These are phyloP conservation scores for Leccinum uliginosum DNA, from an alignment of 768 basidiomycete species.

Conservation along the genomic window DNA sequence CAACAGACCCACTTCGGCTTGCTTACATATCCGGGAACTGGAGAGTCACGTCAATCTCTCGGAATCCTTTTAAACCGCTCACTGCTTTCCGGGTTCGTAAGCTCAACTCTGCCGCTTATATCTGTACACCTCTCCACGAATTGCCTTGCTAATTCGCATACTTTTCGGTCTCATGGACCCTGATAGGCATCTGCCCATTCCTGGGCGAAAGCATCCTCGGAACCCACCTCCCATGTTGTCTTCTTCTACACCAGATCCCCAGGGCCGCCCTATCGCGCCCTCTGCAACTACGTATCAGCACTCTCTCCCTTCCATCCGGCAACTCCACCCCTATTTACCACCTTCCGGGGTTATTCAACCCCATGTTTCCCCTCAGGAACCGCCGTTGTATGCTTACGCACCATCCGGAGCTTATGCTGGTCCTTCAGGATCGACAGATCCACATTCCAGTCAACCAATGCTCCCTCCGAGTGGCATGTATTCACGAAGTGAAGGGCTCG, in stretches of 20 bases:
- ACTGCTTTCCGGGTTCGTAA: conserved; percentile 21
- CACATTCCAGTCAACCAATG: conserved; percentile 18
- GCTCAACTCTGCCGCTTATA: conserved; percentile 20
- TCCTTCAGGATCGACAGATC: conserved; percentile 27
- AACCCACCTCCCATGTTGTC: conserved; percentile 25
- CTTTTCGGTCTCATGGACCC: conserved; percentile 31
- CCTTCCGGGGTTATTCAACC: conserved; percentile 38
- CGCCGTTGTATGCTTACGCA: conserved; percentile 27
- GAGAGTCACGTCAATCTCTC: conserved; percentile 25
- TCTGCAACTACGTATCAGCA: conserved; percentile 23
- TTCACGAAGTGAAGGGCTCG: conserved; percentile 36
- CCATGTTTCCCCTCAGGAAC: conserved; percentile 25
- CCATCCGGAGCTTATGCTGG: conserved; percentile 18
- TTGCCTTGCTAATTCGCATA: conserved; percentile 14
- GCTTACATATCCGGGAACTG: conserved; percentile 27
- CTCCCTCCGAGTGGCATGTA: conserved; percentile 22
- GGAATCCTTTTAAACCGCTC: conserved; percentile 20
- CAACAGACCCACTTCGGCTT: conserved; percentile 26
- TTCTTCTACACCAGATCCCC: conserved; percentile 23
- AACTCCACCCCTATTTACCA: conserved; percentile 61
- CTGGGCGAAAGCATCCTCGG: conserved; percentile 30
- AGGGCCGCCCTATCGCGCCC: conserved; percentile 25
- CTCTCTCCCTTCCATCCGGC: conserved; percentile 61
- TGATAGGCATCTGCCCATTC: conserved; percentile 33
- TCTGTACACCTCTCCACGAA: conserved; percentile 8